A percentile compares a stretch with the other conserved stretches of the same genome.
These are phyloP conservation scores for Taphrina flavorubra DNA, from an alignment of 1,139 yeast genomes.

Conservation along the genomic window DNA sequence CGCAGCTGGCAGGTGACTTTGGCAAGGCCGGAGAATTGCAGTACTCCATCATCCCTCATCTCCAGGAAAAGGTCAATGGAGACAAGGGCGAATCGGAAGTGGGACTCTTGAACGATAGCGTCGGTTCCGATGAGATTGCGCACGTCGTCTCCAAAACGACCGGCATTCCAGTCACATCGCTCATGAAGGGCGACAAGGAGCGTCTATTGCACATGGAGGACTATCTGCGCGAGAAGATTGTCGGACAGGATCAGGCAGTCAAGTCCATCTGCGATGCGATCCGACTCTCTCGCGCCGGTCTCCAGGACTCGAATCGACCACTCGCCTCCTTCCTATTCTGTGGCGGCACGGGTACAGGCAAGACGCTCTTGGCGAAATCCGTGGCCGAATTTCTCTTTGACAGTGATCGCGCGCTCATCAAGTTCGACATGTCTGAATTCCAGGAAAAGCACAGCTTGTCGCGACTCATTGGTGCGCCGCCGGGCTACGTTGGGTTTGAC, in stretches of 20 bases:
- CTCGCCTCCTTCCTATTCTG: conserved; percentile 94
- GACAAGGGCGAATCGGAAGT: conserved; percentile 52
- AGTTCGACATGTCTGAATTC: conserved; percentile 97
- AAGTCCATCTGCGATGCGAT: conserved; percentile 91
- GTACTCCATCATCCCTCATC: conserved; percentile 80
- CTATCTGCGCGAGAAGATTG: conserved; percentile 73
- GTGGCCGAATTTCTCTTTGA: conserved; percentile 90
- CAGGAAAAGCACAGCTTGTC: conserved; percentile 92
- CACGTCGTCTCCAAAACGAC: conserved; percentile 91
- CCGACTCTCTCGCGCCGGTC: conserved; percentile 92
- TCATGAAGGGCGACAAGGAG: conserved; percentile 93
- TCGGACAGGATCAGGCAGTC: conserved; percentile 96
- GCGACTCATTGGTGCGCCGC: conserved; percentile 94
- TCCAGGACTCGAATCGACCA: conserved; percentile 90
- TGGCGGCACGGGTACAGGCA: conserved; percentile 99
- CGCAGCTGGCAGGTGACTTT: conserved; percentile 83
- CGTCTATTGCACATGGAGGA: conserved; percentile 85
- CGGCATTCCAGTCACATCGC: conserved; percentile 90
- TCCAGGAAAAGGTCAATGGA: conserved; percentile 63
- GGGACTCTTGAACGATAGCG: conserved; percentile 81
- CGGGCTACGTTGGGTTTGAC: conserved; percentile 96
- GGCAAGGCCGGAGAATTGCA: conserved; percentile 88
- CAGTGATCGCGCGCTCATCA: conserved; percentile 79
- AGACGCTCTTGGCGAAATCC: conserved; percentile 90
- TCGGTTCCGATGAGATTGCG: conserved; percentile 92